These are phyloP conservation scores for Debaryomyces tyrocola DNA, from an alignment of 805 yeast species.

Conservation along the genomic window DNA sequence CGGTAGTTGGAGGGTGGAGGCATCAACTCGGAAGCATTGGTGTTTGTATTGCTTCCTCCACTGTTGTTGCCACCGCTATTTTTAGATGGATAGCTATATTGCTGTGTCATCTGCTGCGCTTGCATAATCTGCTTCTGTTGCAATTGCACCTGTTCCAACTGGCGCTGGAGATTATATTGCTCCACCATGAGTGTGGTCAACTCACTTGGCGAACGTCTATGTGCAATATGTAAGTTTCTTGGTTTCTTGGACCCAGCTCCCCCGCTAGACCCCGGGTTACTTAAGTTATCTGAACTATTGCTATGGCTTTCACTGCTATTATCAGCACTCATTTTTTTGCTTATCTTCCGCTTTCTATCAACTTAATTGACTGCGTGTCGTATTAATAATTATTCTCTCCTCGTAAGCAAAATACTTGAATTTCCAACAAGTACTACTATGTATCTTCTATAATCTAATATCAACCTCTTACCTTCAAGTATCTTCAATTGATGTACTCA, in stretches of 20 bases:
- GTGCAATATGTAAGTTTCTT: slow-evolving; percentile 80
- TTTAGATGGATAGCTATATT: slow-evolving; percentile 23
- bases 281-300: slow-evolving; percentile 1
- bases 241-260: slow-evolving; percentile 22
- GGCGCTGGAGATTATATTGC: slow-evolving; percentile 85
- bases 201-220: slow-evolving; percentile 93
- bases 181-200: slow-evolving; percentile 92
- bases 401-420: too few relatives aligned
- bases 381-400: too few relatives aligned
- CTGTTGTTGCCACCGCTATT: slow-evolving; percentile 4
- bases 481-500: not conserved
- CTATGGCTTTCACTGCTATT: not conserved
- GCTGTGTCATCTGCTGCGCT: slow-evolving; percentile 49
- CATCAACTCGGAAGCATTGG: slow-evolving; percentile 14
- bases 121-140: slow-evolving; percentile 88
- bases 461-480: not conserved
- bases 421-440: too few relatives aligned
- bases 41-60: slow-evolving; percentile 3
- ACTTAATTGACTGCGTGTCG: too few relatives aligned
- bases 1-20: slow-evolving; percentile 24
- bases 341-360: too few relatives aligned
- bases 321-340: not conserved
- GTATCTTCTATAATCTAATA: not conserved
- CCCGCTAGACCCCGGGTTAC: slow-evolving; percentile 3
- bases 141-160: slow-evolving; percentile 85